phyloP scores from a whole-genome alignment of 2,329 filamentous ascomycete species.

The Calonectria leucothoes region DNA sequence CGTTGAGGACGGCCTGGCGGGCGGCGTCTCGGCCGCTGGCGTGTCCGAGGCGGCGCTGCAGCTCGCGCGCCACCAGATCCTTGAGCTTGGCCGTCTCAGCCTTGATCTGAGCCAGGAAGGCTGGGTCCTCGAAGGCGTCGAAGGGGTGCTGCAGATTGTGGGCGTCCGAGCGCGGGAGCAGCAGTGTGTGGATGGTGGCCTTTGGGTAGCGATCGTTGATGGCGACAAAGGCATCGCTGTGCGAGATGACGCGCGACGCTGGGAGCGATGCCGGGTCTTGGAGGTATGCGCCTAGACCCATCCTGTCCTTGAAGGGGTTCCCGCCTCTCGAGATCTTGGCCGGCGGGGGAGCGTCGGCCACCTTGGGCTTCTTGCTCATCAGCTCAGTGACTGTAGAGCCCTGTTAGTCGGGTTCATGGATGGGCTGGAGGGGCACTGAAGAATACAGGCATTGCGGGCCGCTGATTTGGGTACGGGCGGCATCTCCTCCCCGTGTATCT shows the following conservation, averaged over 20 bases:
- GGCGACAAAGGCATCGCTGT: constrained; percentile 76
- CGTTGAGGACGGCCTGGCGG: constrained; percentile 75
- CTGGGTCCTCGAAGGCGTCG: constrained; percentile 76
- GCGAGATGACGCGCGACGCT: constrained; percentile 71
- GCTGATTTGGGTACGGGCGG: constrained; percentile 25
- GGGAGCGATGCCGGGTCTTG: constrained; percentile 71
- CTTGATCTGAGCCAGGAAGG: constrained; percentile 74
- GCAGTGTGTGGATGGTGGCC: constrained; percentile 83
- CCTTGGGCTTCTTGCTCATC: constrained; percentile 53
- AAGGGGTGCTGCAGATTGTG: constrained; percentile 78
- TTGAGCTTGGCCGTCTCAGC: constrained; percentile 71
- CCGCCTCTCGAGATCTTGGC: constrained; percentile 31
- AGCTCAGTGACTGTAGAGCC: constrained; percentile 41
- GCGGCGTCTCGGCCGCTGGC: constrained; percentile 71
- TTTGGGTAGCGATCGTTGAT: constrained; percentile 92
- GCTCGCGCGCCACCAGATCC: constrained; percentile 76
- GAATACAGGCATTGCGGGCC: constrained; percentile 57
- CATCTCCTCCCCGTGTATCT: constrained; percentile 50
- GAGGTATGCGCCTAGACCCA: constrained; percentile 77
- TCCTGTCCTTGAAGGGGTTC: constrained; percentile 60
- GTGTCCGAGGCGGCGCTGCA: constrained; percentile 75
- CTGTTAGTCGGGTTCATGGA: constrained; percentile 20
- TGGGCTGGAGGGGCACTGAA: neutral
- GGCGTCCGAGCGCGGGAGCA: constrained; percentile 79
- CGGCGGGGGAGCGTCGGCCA: constrained; percentile 26